These are phyloP conservation scores for Albizia julibrissin DNA, from an alignment of 306 rosid species.

Conservation along the genomic window DNA sequence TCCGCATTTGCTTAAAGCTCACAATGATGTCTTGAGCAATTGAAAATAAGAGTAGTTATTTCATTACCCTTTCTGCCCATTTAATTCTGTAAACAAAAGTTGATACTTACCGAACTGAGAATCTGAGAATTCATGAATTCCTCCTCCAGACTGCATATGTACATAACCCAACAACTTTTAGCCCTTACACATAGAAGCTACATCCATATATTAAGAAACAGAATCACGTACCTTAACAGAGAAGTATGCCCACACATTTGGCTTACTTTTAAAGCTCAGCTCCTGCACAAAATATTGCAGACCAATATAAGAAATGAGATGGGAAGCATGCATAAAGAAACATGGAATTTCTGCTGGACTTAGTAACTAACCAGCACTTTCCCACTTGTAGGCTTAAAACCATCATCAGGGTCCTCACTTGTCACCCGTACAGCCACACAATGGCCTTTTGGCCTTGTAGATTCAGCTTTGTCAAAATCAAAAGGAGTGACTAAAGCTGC, in stretches of 20 bases:
- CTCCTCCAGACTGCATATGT: conserved; percentile 96
- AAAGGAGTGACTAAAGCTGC: conserved; percentile 77
- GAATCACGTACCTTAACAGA: conserved; percentile 81
- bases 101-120: conserved; percentile 91
- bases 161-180: conserved; percentile 47
- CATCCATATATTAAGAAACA: conserved; percentile 28
- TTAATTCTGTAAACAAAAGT: conserved; percentile 1
- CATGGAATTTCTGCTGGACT: conserved; percentile 29
- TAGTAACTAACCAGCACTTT: conserved; percentile 84
- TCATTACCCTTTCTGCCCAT: neutral
- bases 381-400: conserved; percentile 98
- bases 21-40: neutral
- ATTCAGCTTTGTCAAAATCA: conserved; percentile 89
- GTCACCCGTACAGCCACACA: conserved; percentile 99
- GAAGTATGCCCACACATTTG: conserved; percentile 99
- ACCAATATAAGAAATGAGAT: conserved; percentile 32
- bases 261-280: conserved; percentile 98
- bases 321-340: conserved; percentile 22
- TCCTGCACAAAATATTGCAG: conserved; percentile 58
- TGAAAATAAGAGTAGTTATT: neutral
- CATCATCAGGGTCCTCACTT: conserved; percentile 99
- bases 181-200: conserved; percentile 29
- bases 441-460: conserved; percentile 93
- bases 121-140: conserved; percentile 98
- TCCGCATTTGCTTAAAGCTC: neutral